Percentiles rank a stretch among this genome's conserved stretches.
Conservation (phyloP, 768 basidiomycete genomes). For the Filobasidium wieringae region DNA sequence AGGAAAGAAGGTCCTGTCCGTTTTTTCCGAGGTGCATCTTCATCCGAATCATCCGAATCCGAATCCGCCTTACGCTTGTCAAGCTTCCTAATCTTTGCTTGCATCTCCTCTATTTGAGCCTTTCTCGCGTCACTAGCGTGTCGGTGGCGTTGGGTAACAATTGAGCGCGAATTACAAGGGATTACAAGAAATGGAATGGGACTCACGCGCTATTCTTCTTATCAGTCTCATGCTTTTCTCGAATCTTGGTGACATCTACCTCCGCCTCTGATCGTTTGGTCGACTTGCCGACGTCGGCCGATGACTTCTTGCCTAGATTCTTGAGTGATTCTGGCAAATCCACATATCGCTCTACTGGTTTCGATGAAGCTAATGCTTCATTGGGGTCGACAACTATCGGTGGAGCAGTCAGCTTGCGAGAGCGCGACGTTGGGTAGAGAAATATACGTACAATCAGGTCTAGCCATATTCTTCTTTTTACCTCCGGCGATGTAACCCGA, state of each 20-base stretch:
- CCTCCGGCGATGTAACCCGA: conserved; percentile 45
- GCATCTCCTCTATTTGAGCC: conserved; percentile 48
- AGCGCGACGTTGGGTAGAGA: too few relatives aligned
- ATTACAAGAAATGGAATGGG: background rate
- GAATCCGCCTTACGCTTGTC: conserved; percentile 49
- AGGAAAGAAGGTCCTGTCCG: conserved; percentile 52
- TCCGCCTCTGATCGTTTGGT: background rate
- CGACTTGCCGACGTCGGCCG: background rate
- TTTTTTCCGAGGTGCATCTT: conserved; percentile 41
- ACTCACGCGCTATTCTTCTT: conserved; percentile 10
- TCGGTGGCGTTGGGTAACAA: too few relatives aligned
- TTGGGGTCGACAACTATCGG: conserved; percentile 3
- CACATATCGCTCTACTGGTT: background rate
- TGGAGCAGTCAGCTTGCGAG: background rate
- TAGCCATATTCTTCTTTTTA: conserved; percentile 69
- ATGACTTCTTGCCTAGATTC: background rate
- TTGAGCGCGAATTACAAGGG: too few relatives aligned
- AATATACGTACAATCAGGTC: conserved; percentile 65
- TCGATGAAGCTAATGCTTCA: background rate
- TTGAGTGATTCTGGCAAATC: background rate
- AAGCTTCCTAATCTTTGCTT: conserved; percentile 72
- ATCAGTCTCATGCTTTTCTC: conserved; percentile 7
- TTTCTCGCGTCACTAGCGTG: conserved; percentile 48
- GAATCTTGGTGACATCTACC: conserved; percentile 6
- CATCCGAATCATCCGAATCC: conserved; percentile 51